Base-by-base conservation (phyloP, 495 filamentous ascomycete genomes). In the Glarea lozoyensis region DNA sequence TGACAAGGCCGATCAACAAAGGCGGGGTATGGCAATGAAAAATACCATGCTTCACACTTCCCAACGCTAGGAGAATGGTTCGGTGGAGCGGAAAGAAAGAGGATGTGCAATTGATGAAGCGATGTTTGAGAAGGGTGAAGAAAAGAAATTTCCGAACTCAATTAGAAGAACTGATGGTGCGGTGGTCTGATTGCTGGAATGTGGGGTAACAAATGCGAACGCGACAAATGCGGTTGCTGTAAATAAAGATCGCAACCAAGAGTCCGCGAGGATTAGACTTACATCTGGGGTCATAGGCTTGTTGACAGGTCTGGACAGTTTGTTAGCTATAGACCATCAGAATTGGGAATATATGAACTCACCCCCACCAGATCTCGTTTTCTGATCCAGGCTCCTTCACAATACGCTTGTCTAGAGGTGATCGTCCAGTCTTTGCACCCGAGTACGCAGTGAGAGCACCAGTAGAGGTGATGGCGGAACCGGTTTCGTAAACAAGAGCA, bases 241-340 rank as follows among this genome's bases (percentile, higher is more conserved):
- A n/a, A n/a, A n/a, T n/a, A n/a, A n/a, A n/a, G n/a, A n/a, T n/a
- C n/a, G n/a, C n/a, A n/a, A n/a, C n/a, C n/a, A n/a, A n/a, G n/a
- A n/a, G n/a, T n/a, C n/a, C n/a, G n/a, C n/a, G n/a, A 39, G 37
- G 13, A 39, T 9, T 19, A 44, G 23, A 76, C 89, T 81, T 79
- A 98, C 92, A 69, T 97, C 90, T 54, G 89, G 85, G 49, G 78
- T 81, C 92, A 98, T 98, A 42, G 92, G 85, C 79, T 95, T 96
- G 74, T 98, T 98, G 52, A 98, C 92, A 31, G 92, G 92, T 46
- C 52, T 49, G 27, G 16, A 35, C 4, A 29, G 27, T 4, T n/a
- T 21, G 40, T 54, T 49, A 70, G 70, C 27, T 12, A 11, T 29
- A 37, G 20, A 40, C 15, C 7, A n/a, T 3, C 4, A 30, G 9